A percentile compares a stretch with the other conserved stretches of the same genome.
Evolutionary conservation across 306 rosid genomes (phyloP).

Genomic region (Vachellia collinsii): DNA sequence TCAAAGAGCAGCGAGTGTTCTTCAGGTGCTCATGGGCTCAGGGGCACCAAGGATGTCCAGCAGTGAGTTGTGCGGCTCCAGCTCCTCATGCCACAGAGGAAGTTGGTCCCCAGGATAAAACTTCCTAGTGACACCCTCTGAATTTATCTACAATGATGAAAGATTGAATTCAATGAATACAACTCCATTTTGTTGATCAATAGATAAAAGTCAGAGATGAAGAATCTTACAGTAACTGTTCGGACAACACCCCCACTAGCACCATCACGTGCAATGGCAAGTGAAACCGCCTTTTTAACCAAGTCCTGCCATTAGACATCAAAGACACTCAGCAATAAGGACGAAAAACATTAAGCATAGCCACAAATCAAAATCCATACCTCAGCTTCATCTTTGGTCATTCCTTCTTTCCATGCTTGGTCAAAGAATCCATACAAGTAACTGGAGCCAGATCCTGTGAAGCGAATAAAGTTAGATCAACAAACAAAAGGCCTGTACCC

Average conservation of each 20-base stretch:
- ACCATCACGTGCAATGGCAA: conserved; percentile 96
- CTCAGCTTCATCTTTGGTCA: conserved; percentile 98
- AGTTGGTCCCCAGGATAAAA: conserved; percentile 80
- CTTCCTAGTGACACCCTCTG: conserved; percentile 91
- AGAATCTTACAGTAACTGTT: conserved; percentile 74
- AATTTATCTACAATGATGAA: conserved; percentile 60
- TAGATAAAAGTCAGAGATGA: not conserved
- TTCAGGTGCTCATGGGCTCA: conserved; percentile 75
- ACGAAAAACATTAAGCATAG: conserved; percentile 31
- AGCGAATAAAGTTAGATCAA: conserved; percentile 7
- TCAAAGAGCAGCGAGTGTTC: not conserved
- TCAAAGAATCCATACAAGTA: conserved; percentile 94
- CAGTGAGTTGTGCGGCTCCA: conserved; percentile 77
- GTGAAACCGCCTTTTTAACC: conserved; percentile 92
- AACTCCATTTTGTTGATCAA: not conserved
- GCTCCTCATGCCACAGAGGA: conserved; percentile 90
- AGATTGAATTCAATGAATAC: not conserved
- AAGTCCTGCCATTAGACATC: conserved; percentile 56
- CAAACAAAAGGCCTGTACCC: conserved; percentile 13
- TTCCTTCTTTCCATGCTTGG: conserved; percentile 97
- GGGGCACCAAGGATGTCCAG: conserved; percentile 74
- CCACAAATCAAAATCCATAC: conserved; percentile 49
- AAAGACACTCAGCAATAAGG: conserved; percentile 24
- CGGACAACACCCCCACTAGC: conserved; percentile 99
- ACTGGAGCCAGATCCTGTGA: conserved; percentile 95